Evolutionary conservation across 78 protist species (phyloP).

Genomic region (Speleostelium caveatum): DNA sequence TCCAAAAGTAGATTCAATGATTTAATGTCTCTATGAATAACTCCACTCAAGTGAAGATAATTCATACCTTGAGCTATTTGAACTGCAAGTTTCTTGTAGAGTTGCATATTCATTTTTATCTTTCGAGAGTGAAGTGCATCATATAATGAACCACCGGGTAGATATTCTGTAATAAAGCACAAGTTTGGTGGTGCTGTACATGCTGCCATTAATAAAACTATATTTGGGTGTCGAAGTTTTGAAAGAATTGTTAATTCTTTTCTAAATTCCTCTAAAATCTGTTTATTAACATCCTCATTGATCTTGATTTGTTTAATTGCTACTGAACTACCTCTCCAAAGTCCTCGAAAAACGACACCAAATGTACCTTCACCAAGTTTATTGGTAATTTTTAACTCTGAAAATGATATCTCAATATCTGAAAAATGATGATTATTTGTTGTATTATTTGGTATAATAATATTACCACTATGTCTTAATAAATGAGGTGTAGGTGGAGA

Average conservation of each 20-base stretch:
- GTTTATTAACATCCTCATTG: slow-evolving; percentile 55
- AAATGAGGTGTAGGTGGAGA: neutral
- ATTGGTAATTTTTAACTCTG: slow-evolving; percentile 38
- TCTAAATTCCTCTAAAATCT: slow-evolving; percentile 68
- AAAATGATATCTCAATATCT: slow-evolving; percentile 58
- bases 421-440: slow-evolving; percentile 5
- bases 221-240: slow-evolving; percentile 82
- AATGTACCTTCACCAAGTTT: slow-evolving; percentile 75
- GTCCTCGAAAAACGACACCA: slow-evolving; percentile 69
- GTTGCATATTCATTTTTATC: slow-evolving; percentile 64
- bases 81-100: slow-evolving; percentile 53
- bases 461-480: slow-evolving; percentile 5
- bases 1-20: slow-evolving; percentile 80
- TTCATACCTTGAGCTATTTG: slow-evolving; percentile 85
- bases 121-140: slow-evolving; percentile 74
- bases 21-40: slow-evolving; percentile 86
- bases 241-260: slow-evolving; percentile 45
- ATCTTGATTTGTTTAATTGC: slow-evolving; percentile 77
- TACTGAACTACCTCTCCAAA: slow-evolving; percentile 62
- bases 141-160: slow-evolving; percentile 81
- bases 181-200: slow-evolving; percentile 76
- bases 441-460: neutral
- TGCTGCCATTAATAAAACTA: slow-evolving; percentile 82
- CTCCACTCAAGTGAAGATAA: slow-evolving; percentile 57
- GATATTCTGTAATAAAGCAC: slow-evolving; percentile 82